Conservation (phyloP, 306 rosid genomes). For the Prosopis cineraria region DNA sequence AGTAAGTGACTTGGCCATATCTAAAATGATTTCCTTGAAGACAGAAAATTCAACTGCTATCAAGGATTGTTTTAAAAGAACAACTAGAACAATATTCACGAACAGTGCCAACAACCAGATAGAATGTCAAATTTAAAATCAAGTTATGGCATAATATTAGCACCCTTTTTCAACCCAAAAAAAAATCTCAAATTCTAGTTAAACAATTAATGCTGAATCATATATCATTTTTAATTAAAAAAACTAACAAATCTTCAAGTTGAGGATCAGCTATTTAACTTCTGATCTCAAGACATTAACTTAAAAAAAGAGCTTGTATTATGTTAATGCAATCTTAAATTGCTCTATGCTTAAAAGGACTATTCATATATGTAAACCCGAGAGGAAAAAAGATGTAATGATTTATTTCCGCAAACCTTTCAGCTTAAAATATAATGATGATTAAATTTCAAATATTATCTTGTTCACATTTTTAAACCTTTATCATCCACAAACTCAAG, state of each 20-base stretch:
- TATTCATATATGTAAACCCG: not conserved
- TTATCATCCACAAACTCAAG: not conserved
- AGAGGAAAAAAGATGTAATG: not conserved
- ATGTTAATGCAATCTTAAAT: not conserved
- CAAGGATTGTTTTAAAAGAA: conserved; percentile 27
- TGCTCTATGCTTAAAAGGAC: not conserved
- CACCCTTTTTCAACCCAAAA: conserved; percentile 24
- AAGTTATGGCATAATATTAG: conserved; percentile 13
- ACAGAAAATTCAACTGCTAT: conserved; percentile 31
- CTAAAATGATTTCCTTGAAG: conserved; percentile 71
- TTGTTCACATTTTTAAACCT: not conserved
- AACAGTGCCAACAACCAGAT: conserved; percentile 10
- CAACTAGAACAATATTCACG: conserved; percentile 19
- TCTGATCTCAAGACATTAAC: not conserved
- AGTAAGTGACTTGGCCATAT: conserved; percentile 68
- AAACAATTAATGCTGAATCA: not conserved
- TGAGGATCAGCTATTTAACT: not conserved
- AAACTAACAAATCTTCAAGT: not conserved
- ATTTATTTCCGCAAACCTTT: not conserved
- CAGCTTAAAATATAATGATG: conserved; percentile 1
- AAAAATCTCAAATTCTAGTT: not conserved
- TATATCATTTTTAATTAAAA: not conserved
- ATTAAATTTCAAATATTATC: not conserved
- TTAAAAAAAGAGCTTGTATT: not conserved
- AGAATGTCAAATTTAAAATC: conserved; percentile 23